Evolutionary conservation across 176 grass and related monocot genomes (phyloP).

Genomic region (Cocos nucifera): DNA sequence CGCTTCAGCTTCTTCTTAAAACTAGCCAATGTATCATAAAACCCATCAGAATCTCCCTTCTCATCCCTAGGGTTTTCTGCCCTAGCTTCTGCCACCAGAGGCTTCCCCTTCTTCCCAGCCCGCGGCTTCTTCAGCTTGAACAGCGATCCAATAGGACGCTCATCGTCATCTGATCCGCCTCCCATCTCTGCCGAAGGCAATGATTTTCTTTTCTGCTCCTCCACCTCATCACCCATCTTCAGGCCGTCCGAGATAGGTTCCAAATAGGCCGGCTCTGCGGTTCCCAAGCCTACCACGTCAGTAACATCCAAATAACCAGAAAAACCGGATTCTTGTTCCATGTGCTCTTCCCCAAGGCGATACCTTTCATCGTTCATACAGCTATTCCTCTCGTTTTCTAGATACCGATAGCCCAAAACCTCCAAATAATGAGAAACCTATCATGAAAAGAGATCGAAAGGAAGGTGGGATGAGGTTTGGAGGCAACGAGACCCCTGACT

Average conservation of each 20-base stretch:
- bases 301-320: conserved; percentile 11
- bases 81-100: conserved; percentile 4
- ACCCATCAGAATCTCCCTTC: conserved; percentile 29
- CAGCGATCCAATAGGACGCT: conserved; percentile 34
- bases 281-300: conserved; percentile 1
- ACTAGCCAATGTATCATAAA: conserved; percentile 78
- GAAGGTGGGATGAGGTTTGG: background rate
- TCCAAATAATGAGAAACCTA: background rate
- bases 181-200: conserved; percentile 13
- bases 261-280: background rate
- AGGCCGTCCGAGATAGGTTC: conserved; percentile 9
- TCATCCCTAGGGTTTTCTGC: conserved; percentile 25
- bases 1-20: conserved; percentile 85
- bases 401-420: conserved; percentile 1
- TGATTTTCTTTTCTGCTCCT: conserved; percentile 8
- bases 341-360: background rate
- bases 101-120: conserved; percentile 18
- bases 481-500: background rate
- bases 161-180: conserved; percentile 34
- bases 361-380: background rate
- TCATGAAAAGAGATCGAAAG: too few relatives aligned
- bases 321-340: conserved; percentile 7
- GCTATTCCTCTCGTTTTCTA: background rate
- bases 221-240: conserved; percentile 21
- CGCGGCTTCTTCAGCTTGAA: conserved; percentile 40